Conservation (phyloP, 257 asterid species). For the Marsdenia floribunda region DNA sequence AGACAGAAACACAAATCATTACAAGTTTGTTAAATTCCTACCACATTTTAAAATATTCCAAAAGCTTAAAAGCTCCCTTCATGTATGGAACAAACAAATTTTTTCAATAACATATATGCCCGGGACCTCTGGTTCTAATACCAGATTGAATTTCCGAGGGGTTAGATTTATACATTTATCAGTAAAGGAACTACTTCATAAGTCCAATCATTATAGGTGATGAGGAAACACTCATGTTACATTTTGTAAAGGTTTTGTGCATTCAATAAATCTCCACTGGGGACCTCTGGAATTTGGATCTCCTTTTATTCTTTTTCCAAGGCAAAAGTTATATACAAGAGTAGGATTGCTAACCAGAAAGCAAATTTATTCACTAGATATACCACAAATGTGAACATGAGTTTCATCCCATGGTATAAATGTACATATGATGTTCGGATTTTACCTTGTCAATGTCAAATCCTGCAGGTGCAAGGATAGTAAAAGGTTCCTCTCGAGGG, state of each 20-base stretch:
- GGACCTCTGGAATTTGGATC: not conserved
- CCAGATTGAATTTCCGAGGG: no score
- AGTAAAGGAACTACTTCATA: not conserved
- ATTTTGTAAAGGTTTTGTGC: not conserved
- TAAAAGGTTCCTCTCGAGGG: constrained; percentile 95
- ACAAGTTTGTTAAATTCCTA: not conserved
- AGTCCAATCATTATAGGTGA: not conserved
- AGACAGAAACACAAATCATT: constrained; percentile 1
- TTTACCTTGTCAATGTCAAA: constrained; percentile 81
- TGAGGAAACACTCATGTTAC: not conserved
- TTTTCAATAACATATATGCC: no score
- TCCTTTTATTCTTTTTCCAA: no score
- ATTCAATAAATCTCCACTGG: not conserved
- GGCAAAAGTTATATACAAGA: not conserved
- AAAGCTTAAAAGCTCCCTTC: no score
- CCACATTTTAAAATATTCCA: no score
- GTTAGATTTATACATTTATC: no score
- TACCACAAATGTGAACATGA: not conserved
- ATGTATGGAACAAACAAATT: no score
- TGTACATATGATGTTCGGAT: not conserved
- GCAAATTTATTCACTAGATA: not conserved
- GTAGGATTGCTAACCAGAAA: not conserved
- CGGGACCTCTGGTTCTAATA: no score
- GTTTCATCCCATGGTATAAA: not conserved
- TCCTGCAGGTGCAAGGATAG: constrained; percentile 86